Base-by-base conservation (phyloP, 176 grass and related monocot species). In the Carex cristatella region DNA sequence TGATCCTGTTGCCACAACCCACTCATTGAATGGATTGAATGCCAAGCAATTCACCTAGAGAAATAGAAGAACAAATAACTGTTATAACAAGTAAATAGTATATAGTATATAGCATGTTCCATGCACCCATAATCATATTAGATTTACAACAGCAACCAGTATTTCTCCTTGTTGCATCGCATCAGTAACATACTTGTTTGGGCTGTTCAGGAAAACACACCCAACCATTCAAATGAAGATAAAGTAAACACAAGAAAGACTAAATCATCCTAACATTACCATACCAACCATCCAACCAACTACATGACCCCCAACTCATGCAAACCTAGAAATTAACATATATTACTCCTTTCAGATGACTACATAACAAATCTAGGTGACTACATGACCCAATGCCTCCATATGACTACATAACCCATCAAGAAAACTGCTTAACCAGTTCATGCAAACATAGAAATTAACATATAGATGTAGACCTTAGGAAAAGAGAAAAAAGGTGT, bases 11-110 rank as follows among this genome's bases (percentile, higher is more conserved):
- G 96, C 93, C 65, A 99, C 93, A 85, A 99, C 87, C 96, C 96
- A 99, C 81, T 99, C 93, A 79, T 99, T 99, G 80, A 99, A 99
- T 9, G 96, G 96, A 81, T 99, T 99, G 87, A 99, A 99, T 72
- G 96, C 90, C 55, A 99, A 84, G 73, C 96, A 99, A 82, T 95
- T 99, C 40, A 99, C 96, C 95, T 97, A 76, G 31, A 65, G 79
- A 79, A 37, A 82, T 60, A 85, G 40, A 51, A 86, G 9, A 23
- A 76, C 66, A 59, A 31, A 62, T 23, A 23, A 65, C 74, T 35
- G 51, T 57, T 78, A 13, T 57, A 78, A 78, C 19, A 78, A 57
- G 48, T 56, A 27, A 56, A 8, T 63, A 63, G 7, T 63, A 67
- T 5, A 8, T 63, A 63, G 7, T 63, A 67, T 5, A 67, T 35